phyloP scores from a whole-genome alignment of 306 rosid genomes.

The Ochetophila trinervis region DNA sequence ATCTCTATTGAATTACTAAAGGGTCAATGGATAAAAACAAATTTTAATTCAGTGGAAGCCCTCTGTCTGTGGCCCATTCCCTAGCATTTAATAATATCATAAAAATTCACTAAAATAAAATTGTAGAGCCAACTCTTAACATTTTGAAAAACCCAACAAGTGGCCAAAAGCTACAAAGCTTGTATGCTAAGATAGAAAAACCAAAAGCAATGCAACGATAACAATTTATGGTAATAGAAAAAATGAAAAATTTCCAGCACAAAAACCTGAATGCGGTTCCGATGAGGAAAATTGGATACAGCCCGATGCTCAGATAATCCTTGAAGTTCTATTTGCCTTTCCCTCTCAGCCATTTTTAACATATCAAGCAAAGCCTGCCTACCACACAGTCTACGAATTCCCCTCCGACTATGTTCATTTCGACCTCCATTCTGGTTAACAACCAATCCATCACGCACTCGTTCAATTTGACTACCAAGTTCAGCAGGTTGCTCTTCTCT shows the following conservation, averaged over 20 bases:
- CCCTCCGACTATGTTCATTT: slow-evolving; percentile 57
- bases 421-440: slow-evolving; percentile 66
- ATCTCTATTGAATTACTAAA: background rate
- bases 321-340: slow-evolving; percentile 74
- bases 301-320: slow-evolving; percentile 59
- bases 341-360: slow-evolving; percentile 75
- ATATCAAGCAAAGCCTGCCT: slow-evolving; percentile 91
- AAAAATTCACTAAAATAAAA: background rate
- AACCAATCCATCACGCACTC: slow-evolving; percentile 54
- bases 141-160: slow-evolving; percentile 9
- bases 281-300: slow-evolving; percentile 87
- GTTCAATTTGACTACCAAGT: slow-evolving; percentile 49
- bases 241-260: slow-evolving; percentile 11
- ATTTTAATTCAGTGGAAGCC: too few relatives aligned
- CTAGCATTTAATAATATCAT: background rate
- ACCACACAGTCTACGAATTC: slow-evolving; percentile 77
- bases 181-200: background rate
- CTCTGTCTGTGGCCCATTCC: background rate
- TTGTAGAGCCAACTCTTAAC: background rate
- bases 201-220: background rate
- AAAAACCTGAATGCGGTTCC: slow-evolving; percentile 94
- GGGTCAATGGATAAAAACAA: background rate
- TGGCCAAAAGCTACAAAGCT: background rate
- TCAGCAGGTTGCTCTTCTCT: slow-evolving; percentile 67
- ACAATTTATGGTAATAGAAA: background rate